Base-by-base conservation (phyloP, 2,329 filamentous ascomycete species). In the Setomelanomma holmii region DNA sequence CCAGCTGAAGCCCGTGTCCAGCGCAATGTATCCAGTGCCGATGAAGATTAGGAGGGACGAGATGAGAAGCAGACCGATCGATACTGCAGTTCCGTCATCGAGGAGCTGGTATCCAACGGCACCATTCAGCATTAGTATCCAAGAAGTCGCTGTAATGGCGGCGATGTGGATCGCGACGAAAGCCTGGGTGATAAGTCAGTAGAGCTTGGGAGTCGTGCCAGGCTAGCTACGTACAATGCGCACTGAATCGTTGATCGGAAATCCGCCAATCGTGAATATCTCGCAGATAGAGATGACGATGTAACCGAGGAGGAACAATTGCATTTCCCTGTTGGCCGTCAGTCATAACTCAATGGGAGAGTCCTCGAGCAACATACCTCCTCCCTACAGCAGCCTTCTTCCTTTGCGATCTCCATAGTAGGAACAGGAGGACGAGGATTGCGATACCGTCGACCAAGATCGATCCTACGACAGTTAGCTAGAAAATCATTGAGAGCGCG, bases 301-400 rank as follows among this genome's bases (percentile, higher is more conserved):
- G 74, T 91, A 99, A 44, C 89, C 88, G 36, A 90, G 57, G 44
- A 99, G 84, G 78, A 99, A 98, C 27, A 97, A 69, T 82, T 99
- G 95, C 85, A 99, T 98, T 77, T 99, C 95, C 75, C 95, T 96
- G 69, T 50, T 48, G 38, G 56, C 49, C 64, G 68, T 71, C 23
- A 71, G 66, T 58, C n/a, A n/a, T 1, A 0, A 5, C 35, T 36
- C 35, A 3, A 17, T 16, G 23, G 1, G 4, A 20, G 14, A 45
- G n/a, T 36, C 8, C 4, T 19, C 10, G 12, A 45, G 2, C 4
- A 19, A 35, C 82, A 56, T 78, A 96, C 92, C 92, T 90, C 79
- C 95, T 84, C 54, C 95, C 95, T 41, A 99, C 95, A 49, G 95
- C 95, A 49, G 95, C 95, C 75, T 89, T 88, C 79, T 99, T 98